Evolutionary conservation across 208 protist species (phyloP), one percentile per base, ranked within the genome.

Genomic region (Acanthamoeba sp.): DNA sequence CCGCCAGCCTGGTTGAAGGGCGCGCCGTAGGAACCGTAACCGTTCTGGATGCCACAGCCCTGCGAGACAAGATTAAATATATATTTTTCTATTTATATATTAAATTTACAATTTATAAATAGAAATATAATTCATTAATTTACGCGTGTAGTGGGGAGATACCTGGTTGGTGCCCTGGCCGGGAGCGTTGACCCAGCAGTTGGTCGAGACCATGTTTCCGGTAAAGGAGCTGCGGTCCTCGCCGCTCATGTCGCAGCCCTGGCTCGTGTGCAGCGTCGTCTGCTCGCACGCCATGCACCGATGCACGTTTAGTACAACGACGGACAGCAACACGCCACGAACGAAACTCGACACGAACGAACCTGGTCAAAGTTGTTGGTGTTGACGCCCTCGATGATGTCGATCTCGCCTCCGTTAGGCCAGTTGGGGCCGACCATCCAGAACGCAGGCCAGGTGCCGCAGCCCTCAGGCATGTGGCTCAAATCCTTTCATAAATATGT

Each of bases 311-410:
- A n/a, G n/a, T n/a, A n/a, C n/a, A n/a, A n/a, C n/a, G n/a, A n/a
- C n/a, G n/a, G n/a, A n/a, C n/a, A n/a, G n/a, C n/a, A n/a, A n/a
- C n/a, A n/a, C n/a, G n/a, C n/a, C n/a, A n/a, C n/a, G n/a, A n/a
- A n/a, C n/a, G n/a, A n/a, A n/a, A n/a, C n/a, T n/a, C n/a, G n/a
- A n/a, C n/a, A n/a, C n/a, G 29, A 27, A 34, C 27, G 22, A 20
- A 94, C 59, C 91, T 62, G 64, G 45, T 94, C 85, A n/a, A 16
- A 40, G n/a, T n/a, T 73, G 34, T 64, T 64, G 27, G 71, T 94
- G 69, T 94, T 78, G 40, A 94, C 91, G 14, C 73, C 73, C 76
- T 94, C 91, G 38, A 94, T 94, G 91, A 94, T 94, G 69, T 94
- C 91, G 38, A 94, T 94, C 91, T 94, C 91, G 34, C 91, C 91